These are phyloP conservation scores for Pichia ethanolica DNA, from an alignment of 805 yeast species.

Conservation along the genomic window DNA sequence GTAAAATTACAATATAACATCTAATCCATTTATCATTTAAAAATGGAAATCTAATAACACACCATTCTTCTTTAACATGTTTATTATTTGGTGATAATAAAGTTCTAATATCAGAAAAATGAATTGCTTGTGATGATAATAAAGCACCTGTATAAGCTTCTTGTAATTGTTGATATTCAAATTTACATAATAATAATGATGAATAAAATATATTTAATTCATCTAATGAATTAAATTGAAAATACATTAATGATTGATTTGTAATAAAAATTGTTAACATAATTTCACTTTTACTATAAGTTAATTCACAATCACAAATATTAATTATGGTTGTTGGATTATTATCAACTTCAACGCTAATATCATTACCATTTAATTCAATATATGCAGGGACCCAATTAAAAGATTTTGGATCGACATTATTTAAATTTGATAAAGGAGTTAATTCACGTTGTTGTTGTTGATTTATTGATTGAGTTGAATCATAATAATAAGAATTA, in stretches of 20 bases:
- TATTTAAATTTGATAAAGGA: too few species aligned
- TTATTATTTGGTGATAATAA: constrained; percentile 44
- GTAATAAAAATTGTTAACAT: constrained; percentile 19
- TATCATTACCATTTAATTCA: constrained; percentile 43
- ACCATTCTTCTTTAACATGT: constrained; percentile 50
- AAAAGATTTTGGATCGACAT: background rate
- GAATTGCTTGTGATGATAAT: constrained; percentile 48
- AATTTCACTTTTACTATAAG: constrained; percentile 4
- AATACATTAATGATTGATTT: constrained; percentile 16
- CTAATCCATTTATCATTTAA: constrained; percentile 52
- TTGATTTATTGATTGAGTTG: background rate
- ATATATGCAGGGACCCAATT: constrained; percentile 23
- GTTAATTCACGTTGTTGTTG: background rate
- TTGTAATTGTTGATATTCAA: constrained; percentile 48
- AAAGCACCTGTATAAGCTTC: constrained; percentile 62
- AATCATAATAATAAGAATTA: constrained; percentile 3
- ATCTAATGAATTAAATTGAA: constrained; percentile 20
- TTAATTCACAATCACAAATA: constrained; percentile 37
- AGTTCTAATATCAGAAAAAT: constrained; percentile 51
- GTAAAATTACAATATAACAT: constrained; percentile 42
- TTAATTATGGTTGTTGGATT: constrained; percentile 44
- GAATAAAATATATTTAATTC: constrained; percentile 31
- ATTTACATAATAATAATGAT: constrained; percentile 46
- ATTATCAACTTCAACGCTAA: constrained; percentile 32
- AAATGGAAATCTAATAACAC: constrained; percentile 52